Conservation (phyloP, 305 asterid species). For the Ruellia speciosa region DNA sequence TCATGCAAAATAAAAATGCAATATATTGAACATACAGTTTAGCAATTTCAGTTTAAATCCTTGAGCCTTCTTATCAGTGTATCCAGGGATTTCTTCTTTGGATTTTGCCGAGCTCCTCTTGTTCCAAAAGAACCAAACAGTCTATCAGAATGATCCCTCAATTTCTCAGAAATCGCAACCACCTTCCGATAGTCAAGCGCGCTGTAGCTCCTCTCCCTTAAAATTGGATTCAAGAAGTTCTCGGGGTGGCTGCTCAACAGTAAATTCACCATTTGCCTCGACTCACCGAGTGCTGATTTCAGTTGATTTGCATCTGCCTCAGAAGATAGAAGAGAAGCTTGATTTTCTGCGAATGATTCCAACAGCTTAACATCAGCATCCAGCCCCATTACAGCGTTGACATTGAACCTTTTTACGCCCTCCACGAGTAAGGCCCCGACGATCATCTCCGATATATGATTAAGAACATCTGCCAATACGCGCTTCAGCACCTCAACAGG, state of each 20-base stretch:
- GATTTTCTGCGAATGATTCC: slow-evolving; percentile 93
- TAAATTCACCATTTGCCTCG: slow-evolving; percentile 85
- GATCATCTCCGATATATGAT: slow-evolving; percentile 84
- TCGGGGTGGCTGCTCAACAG: slow-evolving; percentile 89
- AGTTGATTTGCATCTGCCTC: slow-evolving; percentile 61
- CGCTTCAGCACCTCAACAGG: slow-evolving; percentile 81
- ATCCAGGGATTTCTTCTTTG: slow-evolving; percentile 93
- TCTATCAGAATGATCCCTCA: slow-evolving; percentile 82
- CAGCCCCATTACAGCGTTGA: slow-evolving; percentile 68
- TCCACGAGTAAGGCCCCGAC: slow-evolving; percentile 72
- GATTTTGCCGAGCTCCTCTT: slow-evolving; percentile 75
- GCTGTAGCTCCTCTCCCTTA: slow-evolving; percentile 81
- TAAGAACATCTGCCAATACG: slow-evolving; percentile 74
- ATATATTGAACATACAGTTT: slow-evolving; percentile 26
- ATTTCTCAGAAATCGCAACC: slow-evolving; percentile 74
- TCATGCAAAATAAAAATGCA: not conserved
- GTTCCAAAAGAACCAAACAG: slow-evolving; percentile 81
- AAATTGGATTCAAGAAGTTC: slow-evolving; percentile 83
- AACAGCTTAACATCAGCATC: slow-evolving; percentile 65
- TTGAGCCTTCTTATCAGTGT: slow-evolving; percentile 78
- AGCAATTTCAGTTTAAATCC: slow-evolving; percentile 57
- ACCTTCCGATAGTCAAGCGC: slow-evolving; percentile 76
- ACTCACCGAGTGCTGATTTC: slow-evolving; percentile 68
- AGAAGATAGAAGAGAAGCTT: slow-evolving; percentile 47
- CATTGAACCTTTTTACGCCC: slow-evolving; percentile 64